Evolutionary conservation across 2,329 filamentous ascomycete species (phyloP).

Genomic region (Pezicula carpinea): DNA sequence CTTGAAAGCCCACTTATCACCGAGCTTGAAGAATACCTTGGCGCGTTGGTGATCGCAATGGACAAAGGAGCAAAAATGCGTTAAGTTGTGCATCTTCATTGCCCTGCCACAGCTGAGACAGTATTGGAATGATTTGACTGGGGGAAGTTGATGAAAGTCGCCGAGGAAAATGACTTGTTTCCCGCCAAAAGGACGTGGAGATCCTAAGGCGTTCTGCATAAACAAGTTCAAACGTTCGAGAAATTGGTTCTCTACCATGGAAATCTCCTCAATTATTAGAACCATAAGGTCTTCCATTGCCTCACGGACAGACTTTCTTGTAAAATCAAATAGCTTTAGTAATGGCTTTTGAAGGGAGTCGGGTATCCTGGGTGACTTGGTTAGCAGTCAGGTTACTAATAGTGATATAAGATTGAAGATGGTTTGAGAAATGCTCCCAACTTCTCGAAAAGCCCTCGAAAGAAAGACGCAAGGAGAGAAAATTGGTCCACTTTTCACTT

Average conservation of each 20-base stretch:
- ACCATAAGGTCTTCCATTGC: conserved; percentile 11
- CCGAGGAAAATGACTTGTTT: conserved; percentile 25
- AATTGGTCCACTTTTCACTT: background rate
- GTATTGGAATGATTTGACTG: conserved; percentile 22
- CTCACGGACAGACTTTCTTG: conserved; percentile 1
- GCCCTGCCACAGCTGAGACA: conserved; percentile 19
- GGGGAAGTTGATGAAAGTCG: conserved; percentile 26
- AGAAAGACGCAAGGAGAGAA: too few relatives aligned
- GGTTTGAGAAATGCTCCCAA: background rate
- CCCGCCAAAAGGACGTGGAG: conserved; percentile 18
- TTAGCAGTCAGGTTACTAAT: too few relatives aligned
- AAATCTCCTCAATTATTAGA: conserved; percentile 24
- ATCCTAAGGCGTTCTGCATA: conserved; percentile 11
- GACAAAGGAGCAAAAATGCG: background rate
- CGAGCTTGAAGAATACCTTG: conserved; percentile 8
- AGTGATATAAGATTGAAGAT: too few relatives aligned
- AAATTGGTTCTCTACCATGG: conserved; percentile 26
- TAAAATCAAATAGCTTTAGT: conserved; percentile 1
- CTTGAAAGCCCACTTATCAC: conserved; percentile 25
- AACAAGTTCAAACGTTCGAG: conserved; percentile 20
- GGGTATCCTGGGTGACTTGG: conserved; percentile 6
- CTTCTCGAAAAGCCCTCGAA: too few relatives aligned
- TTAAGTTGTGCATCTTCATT: conserved; percentile 2
- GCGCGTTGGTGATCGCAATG: conserved; percentile 4
- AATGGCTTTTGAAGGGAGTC: conserved; percentile 17